Percentiles rank a stretch among this genome's conserved stretches.
Conservation (phyloP, 2,329 filamentous ascomycete genomes). For the Hypoxylon sp. region DNA sequence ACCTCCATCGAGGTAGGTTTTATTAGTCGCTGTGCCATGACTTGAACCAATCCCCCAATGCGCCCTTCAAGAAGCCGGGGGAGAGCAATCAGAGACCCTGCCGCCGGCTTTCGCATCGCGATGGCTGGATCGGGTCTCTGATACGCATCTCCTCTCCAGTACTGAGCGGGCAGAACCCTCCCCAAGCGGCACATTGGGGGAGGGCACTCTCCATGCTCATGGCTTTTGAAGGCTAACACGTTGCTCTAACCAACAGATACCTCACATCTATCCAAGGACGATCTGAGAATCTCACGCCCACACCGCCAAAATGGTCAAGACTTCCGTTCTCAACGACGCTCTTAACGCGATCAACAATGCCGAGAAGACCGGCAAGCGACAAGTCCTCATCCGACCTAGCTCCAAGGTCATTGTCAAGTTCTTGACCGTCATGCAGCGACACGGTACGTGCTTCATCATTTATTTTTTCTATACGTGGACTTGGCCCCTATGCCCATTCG, state of each 20-base stretch:
- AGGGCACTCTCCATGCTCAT: constrained; percentile 79
- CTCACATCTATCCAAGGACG: constrained; percentile 67
- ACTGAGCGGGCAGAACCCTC: constrained; percentile 79
- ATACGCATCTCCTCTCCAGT: constrained; percentile 75
- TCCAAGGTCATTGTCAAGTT: constrained; percentile 99
- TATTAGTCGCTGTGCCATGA: constrained; percentile 46
- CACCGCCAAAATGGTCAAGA: constrained; percentile 96
- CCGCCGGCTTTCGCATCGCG: constrained; percentile 29
- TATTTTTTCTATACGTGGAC: constrained; percentile 12
- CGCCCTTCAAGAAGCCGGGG: constrained; percentile 65
- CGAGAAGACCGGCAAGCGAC: constrained; percentile 99
- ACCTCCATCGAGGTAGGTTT: constrained; percentile 61
- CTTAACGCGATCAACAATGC: constrained; percentile 99
- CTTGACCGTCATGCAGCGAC: constrained; percentile 98
- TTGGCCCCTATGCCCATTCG: constrained; percentile 65
- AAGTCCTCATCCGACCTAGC: constrained; percentile 96
- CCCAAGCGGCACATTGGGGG: constrained; percentile 57
- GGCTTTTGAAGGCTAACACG: constrained; percentile 73
- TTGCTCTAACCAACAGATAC: constrained; percentile 67
- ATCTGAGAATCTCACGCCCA: constrained; percentile 82
- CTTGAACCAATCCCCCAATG: constrained; percentile 53
- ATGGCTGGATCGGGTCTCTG: constrained; percentile 52
- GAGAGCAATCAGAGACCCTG: constrained; percentile 69
- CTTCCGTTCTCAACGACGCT: constrained; percentile 99
- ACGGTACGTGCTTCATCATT: constrained; percentile 85